Conservation (phyloP, 352 stramenopile species). For the Globisporangium solare region DNA sequence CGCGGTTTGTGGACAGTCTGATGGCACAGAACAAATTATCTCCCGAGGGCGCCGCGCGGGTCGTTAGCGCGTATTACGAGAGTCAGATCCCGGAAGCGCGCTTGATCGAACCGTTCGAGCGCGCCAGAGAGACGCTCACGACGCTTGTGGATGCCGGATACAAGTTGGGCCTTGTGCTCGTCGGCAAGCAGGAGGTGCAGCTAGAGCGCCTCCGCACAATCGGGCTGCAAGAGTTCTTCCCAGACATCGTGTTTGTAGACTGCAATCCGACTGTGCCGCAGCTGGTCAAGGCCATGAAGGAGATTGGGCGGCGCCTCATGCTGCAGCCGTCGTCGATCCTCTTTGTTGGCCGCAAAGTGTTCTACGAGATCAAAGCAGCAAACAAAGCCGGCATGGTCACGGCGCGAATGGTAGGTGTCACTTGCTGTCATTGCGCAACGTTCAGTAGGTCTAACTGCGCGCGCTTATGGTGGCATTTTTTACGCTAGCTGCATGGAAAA, state of each 20-base stretch:
- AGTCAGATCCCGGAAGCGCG: conserved; percentile 69
- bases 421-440: background rate
- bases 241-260: conserved; percentile 57
- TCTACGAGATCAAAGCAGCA: conserved; percentile 84
- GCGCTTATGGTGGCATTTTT: background rate
- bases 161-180: conserved; percentile 61
- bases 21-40: conserved; percentile 44
- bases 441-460: background rate
- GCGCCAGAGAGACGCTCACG: conserved; percentile 44
- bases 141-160: conserved; percentile 50
- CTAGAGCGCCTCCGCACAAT: conserved; percentile 68
- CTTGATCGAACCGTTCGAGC: conserved; percentile 60
- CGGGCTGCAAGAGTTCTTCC: conserved; percentile 57
- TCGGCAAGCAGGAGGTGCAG: conserved; percentile 72
- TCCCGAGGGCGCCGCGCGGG: conserved; percentile 37
- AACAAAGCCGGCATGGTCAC: conserved; percentile 79
- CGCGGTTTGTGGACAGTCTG: conserved; percentile 76
- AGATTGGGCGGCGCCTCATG: conserved; percentile 52
- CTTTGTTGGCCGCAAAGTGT: conserved; percentile 80
- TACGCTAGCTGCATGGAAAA: conserved; percentile 69
- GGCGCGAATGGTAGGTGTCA: conserved; percentile 52
- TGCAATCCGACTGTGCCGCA: conserved; percentile 59
- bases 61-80: conserved; percentile 75
- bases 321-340: conserved; percentile 70
- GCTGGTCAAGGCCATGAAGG: conserved; percentile 72